Percentiles rank a stretch among this genome's conserved stretches.
Evolutionary conservation across 768 basidiomycete genomes (phyloP).

Genomic region (Rickenella mellea): DNA sequence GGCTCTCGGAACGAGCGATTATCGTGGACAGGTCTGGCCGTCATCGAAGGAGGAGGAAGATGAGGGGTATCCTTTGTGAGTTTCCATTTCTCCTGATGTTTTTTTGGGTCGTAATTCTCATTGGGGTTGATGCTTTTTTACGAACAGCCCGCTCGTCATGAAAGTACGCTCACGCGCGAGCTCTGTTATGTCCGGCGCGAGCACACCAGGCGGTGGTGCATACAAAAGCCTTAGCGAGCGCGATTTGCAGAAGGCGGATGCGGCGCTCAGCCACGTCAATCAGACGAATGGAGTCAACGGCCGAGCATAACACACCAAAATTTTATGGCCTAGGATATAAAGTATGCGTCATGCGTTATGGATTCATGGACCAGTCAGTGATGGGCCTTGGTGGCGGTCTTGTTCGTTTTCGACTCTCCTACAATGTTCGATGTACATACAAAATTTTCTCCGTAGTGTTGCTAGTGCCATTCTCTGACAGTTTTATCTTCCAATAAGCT

Average conservation of each 20-base stretch:
- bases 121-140: conserved; percentile 8
- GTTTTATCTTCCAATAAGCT: too few species aligned
- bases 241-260: conserved; percentile 82
- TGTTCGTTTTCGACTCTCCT: too few species aligned
- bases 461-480: too few species aligned
- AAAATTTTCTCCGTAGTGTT: too few species aligned
- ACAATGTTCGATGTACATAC: too few species aligned
- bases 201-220: conserved; percentile 80
- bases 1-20: conserved; percentile 76
- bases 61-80: conserved; percentile 83
- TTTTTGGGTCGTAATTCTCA: conserved; percentile 5
- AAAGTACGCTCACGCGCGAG: conserved; percentile 79
- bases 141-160: conserved; percentile 71
- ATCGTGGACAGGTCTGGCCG: conserved; percentile 60
- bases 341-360: too few species aligned
- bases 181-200: conserved; percentile 64
- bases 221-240: conserved; percentile 79
- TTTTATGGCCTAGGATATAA: too few species aligned
- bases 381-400: too few species aligned
- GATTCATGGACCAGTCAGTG: too few species aligned
- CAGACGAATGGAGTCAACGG: conserved; percentile 6
- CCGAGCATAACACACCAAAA: not conserved
- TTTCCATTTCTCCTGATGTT: conserved; percentile 14
- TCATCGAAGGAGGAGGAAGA: conserved; percentile 69
- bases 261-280: conserved; percentile 62